These are phyloP conservation scores for Pleurotus tuber-regium DNA, from an alignment of 768 basidiomycete genomes.

Conservation along the genomic window DNA sequence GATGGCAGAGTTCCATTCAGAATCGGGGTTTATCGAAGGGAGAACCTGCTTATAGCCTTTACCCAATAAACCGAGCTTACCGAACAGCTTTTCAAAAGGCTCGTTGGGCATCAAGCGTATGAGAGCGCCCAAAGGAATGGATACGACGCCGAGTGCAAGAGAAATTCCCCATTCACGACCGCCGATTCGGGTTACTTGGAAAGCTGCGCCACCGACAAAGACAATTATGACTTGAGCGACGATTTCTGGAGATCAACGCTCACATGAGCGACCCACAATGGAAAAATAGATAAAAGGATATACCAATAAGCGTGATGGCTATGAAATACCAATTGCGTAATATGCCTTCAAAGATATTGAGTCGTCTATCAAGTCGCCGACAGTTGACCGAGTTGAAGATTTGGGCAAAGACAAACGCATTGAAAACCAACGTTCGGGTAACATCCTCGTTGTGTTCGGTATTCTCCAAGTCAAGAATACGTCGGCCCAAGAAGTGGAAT, in stretches of 20 bases:
- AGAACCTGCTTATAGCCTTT: constrained; percentile 49
- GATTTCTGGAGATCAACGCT: constrained; percentile 56
- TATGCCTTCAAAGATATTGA: constrained; percentile 90
- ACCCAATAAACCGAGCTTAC: neutral
- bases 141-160: constrained; percentile 79
- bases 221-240: constrained; percentile 85
- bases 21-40: constrained; percentile 60
- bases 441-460: constrained; percentile 25
- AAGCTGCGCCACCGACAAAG: constrained; percentile 88
- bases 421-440: constrained; percentile 91
- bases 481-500: constrained; percentile 81
- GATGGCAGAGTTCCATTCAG: constrained; percentile 78
- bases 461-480: constrained; percentile 60
- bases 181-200: constrained; percentile 77
- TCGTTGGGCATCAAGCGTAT: constrained; percentile 79
- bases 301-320: constrained; percentile 80
- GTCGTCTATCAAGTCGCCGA: constrained; percentile 75
- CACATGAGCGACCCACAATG: neutral
- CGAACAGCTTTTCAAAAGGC: constrained; percentile 64
- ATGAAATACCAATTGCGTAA: constrained; percentile 82
- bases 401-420: constrained; percentile 97
- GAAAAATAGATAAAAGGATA: constrained; percentile 19
- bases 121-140: constrained; percentile 84
- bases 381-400: constrained; percentile 96
- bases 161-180: constrained; percentile 95